phyloP scores from a whole-genome alignment of 371 early-diverging fungal genomes.

The Mortierella sp. region DNA sequence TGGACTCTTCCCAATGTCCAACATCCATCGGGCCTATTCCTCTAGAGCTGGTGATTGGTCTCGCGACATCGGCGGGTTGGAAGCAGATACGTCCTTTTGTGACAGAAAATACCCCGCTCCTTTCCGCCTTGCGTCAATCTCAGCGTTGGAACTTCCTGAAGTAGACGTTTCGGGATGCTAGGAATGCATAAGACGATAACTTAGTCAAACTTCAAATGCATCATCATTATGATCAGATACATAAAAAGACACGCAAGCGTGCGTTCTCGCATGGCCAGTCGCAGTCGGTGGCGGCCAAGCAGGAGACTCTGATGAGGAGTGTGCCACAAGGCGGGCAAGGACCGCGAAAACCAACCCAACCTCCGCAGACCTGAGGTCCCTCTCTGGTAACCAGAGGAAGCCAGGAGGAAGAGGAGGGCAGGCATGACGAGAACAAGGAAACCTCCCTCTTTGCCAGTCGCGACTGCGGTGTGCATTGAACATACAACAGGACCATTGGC shows the following conservation, averaged over 20 bases:
- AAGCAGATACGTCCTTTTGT: slow-evolving; percentile 19
- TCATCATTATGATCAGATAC: slow-evolving; percentile 23
- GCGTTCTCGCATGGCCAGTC: slow-evolving; percentile 33
- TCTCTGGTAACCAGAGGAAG: slow-evolving; percentile 35
- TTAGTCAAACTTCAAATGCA: no score
- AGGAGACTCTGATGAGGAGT: slow-evolving; percentile 33
- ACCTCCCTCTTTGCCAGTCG: slow-evolving; percentile 31
- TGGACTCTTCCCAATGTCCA: slow-evolving; percentile 16
- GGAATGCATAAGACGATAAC: no score
- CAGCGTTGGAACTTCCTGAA: slow-evolving; percentile 12
- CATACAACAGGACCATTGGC: slow-evolving; percentile 21
- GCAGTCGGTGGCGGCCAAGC: slow-evolving; percentile 35
- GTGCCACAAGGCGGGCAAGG: slow-evolving; percentile 29
- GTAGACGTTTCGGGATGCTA: no score
- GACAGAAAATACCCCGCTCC: slow-evolving; percentile 30
- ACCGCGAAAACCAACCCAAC: slow-evolving; percentile 38
- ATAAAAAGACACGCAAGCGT: slow-evolving; percentile 19
- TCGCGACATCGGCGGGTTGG: slow-evolving; percentile 15
- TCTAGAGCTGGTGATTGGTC: slow-evolving; percentile 21
- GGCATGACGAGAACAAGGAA: slow-evolving; percentile 19
- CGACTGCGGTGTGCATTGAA: slow-evolving; percentile 11
- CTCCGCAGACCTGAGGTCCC: slow-evolving; percentile 33
- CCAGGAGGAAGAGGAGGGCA: slow-evolving; percentile 39
- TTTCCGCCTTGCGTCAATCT: slow-evolving; percentile 24
- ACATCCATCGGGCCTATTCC: slow-evolving; percentile 23